Conservation (phyloP, 345 rosid genomes). For the Corymbia maculata region DNA sequence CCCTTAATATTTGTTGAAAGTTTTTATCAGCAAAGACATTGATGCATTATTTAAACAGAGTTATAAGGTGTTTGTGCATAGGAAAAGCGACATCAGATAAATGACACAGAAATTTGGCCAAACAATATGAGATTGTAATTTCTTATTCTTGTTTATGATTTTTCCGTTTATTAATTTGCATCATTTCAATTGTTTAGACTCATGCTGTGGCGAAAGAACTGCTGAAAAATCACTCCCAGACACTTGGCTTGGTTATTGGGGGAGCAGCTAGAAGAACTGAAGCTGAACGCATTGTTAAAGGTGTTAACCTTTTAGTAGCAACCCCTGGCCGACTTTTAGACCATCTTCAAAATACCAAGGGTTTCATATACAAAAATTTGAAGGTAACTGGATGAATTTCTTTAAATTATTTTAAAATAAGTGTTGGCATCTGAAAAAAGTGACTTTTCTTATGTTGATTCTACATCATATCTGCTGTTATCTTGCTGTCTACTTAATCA, state of each 20-base stretch:
- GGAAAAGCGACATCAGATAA: background rate
- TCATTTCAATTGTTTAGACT: conserved; percentile 30
- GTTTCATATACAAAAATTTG: conserved; percentile 71
- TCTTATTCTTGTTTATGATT: background rate
- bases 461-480: background rate
- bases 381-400: conserved; percentile 36
- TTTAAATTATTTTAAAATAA: background rate
- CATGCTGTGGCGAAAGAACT: conserved; percentile 93
- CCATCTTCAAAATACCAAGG: conserved; percentile 89
- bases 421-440: background rate
- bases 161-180: background rate
- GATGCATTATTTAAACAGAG: background rate
- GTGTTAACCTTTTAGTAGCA: conserved; percentile 87
- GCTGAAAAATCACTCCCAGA: conserved; percentile 78
- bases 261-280: conserved; percentile 79
- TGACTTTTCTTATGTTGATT: background rate
- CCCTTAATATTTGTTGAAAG: background rate
- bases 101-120: background rate
- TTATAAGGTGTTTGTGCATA: background rate
- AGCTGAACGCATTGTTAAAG: conserved; percentile 70
- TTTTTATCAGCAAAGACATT: background rate
- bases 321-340: conserved; percentile 98
- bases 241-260: conserved; percentile 86
- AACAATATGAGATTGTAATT: background rate
- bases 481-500: background rate